Evolutionary conservation across 176 grass and related monocot species (phyloP), one percentile per base, ranked within the genome.

Genomic region (Hordeum marinum): DNA sequence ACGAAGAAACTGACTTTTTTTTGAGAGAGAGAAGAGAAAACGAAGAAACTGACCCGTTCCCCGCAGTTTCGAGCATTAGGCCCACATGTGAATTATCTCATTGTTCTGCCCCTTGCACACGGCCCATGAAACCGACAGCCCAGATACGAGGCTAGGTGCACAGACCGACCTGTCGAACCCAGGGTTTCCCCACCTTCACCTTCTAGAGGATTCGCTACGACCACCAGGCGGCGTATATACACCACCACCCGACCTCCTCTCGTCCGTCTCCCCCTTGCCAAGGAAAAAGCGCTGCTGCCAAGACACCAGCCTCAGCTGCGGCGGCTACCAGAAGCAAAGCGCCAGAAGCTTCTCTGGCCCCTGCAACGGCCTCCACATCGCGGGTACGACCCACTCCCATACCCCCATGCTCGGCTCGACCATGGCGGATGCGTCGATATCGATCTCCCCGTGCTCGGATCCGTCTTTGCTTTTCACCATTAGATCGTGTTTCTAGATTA

Each of bases 181-280:
- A 75, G 72, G 72, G 72, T 75, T 75, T 75, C 26, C 72, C 48
- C 72, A 32, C 45, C 26, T 54, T 75, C 72, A 32, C 45, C 26
- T 54, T 75, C 72, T 21, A 75, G 45, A 54, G 72, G 14, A 52
- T 75, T 75, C 72, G 9, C 15, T 27, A 54, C 45, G 45, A 54
- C 72, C 72, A 75, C 45, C 72, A 75, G n/a, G 39, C 36, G 37
- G 37, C 71, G 43, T 52, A 75, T 75, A 75, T 75, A 75, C 72
- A 75, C 72, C 45, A 61, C 58, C 20, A 75, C 72, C 45, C 7
- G 52, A 26, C 71, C 71, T 75, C 72, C 72, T 75, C 45, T 31
- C 45, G 9, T 54, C 11, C 72, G 15, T 75, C 72, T 75, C 17
- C 24, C 27, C 24, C 71, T 48, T 25, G 11, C 42, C 58, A 27